phyloP scores from a whole-genome alignment of 2,329 filamentous ascomycete species.

The Cladorrhinum sp. region DNA sequence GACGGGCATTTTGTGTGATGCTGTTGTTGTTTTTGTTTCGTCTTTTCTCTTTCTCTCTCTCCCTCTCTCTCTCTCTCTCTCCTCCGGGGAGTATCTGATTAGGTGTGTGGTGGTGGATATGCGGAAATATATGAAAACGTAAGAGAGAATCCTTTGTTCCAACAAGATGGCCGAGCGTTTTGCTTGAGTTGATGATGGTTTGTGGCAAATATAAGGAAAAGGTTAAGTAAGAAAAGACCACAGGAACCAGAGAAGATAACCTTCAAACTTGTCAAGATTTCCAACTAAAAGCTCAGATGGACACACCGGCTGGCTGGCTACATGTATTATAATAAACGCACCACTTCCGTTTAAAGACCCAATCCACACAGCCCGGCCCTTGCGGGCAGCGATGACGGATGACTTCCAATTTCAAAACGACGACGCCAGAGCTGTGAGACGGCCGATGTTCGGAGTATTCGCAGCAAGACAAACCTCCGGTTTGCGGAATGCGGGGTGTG shows the following conservation, averaged over 20 bases:
- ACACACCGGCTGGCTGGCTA: background rate
- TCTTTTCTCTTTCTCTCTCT: too few species aligned
- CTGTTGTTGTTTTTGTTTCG: constrained; percentile 9
- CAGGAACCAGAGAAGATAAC: background rate
- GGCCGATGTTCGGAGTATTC: constrained; percentile 35
- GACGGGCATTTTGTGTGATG: constrained; percentile 64
- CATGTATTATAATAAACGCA: background rate
- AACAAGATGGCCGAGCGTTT: background rate
- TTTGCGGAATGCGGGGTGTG: constrained; percentile 39
- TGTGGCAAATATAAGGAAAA: background rate
- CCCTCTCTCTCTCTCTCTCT: too few species aligned
- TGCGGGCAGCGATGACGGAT: background rate
- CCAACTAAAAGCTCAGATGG: too few species aligned
- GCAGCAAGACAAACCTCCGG: constrained; percentile 27
- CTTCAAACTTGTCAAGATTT: background rate
- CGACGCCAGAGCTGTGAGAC: constrained; percentile 7
- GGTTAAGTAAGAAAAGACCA: background rate
- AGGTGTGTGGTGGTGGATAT: background rate
- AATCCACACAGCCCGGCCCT: background rate
- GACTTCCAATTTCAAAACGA: constrained; percentile 9
- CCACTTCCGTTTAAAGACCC: background rate
- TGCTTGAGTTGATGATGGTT: background rate
- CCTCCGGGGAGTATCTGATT: constrained; percentile 5
- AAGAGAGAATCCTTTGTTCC: background rate
- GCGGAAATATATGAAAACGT: background rate